These are phyloP conservation scores for Salvia splendens DNA, from an alignment of 257 asterid species.

Conservation along the genomic window DNA sequence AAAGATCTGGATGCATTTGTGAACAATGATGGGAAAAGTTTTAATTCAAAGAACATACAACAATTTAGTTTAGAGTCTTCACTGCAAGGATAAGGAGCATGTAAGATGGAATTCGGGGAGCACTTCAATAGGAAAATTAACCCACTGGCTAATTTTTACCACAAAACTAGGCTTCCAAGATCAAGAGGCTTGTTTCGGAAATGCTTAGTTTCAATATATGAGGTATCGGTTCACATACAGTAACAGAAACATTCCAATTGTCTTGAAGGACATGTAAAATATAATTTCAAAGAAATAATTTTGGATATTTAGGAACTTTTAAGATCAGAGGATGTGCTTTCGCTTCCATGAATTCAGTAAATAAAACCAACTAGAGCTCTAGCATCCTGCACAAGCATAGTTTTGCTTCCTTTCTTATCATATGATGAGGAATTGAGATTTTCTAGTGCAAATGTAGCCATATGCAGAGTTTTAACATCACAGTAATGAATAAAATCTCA, in stretches of 20 bases:
- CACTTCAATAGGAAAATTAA: neutral
- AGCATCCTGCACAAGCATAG: conserved; percentile 27
- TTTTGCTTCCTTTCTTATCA: conserved; percentile 17
- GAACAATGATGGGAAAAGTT: neutral
- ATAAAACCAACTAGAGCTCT: conserved; percentile 20
- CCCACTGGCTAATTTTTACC: neutral
- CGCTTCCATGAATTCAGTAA: conserved; percentile 9
- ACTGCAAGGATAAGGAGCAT: neutral
- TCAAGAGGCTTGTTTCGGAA: neutral
- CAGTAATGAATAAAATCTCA: neutral
- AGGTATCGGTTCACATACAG: neutral
- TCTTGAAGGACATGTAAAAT: neutral
- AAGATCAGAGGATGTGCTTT: conserved; percentile 2
- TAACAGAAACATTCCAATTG: neutral
- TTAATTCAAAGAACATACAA: conserved; percentile 2
- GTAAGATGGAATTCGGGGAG: neutral
- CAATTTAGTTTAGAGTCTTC: neutral
- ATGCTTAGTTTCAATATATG: neutral
- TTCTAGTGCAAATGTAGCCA: neutral
- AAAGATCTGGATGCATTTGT: neutral
- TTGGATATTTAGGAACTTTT: neutral
- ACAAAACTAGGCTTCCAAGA: neutral
- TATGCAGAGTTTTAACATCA: neutral
- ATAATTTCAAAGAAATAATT: neutral
- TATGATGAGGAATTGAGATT: neutral